Base-by-base conservation (phyloP, 1,139 yeast species). In the Scheffersomyces quercinus region DNA sequence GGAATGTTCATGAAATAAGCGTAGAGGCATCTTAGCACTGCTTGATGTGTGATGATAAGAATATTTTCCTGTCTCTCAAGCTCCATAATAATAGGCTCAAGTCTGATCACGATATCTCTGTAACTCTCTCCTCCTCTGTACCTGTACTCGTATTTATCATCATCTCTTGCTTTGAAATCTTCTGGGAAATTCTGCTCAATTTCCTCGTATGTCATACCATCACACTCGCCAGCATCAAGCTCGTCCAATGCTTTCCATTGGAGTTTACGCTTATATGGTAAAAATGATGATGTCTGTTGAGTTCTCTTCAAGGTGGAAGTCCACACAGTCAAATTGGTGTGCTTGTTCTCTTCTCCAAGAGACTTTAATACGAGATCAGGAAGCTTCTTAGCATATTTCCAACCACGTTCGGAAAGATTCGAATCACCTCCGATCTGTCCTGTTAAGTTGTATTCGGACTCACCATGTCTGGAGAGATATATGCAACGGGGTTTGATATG, bases 1-100 rank as follows among this genome's bases (percentile, higher is more conserved):
- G 97, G 97, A 14, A 93, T 96, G 62, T 93, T 93, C 98, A 93
- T 95, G 62, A 91, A 93, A 64, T 95, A 93, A 4, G 99, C 98
- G 65, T 93, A 93, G 44, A 93, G 85, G 64, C 99, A 93, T 58
- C 99, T 81, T 55, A 93, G 75, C 16, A 93, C 98, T 0, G 99
- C 99, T 68, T 93, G 99, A 63, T 93, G 99, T 12, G 99, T 95
- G 36, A 95, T 95, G 50, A 93, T 93, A 62, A 95, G 75, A 44
- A 93, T 90, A 62, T 93, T 91, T 56, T 93, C 99, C 67, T 93
- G 98, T 49, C 98, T 83, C 67, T 93, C 99, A 54, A 93, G 77
- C 66, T 93, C 99, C 99, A 93, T 93, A 50, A 93, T 93, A 50
- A 93, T 90, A 5, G 99, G 99, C 61, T 93, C 99, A 47, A 93